Percentiles rank a stretch among this genome's conserved stretches.
phyloP scores from a whole-genome alignment of 768 basidiomycete species.

The Leccinum incarnatum region DNA sequence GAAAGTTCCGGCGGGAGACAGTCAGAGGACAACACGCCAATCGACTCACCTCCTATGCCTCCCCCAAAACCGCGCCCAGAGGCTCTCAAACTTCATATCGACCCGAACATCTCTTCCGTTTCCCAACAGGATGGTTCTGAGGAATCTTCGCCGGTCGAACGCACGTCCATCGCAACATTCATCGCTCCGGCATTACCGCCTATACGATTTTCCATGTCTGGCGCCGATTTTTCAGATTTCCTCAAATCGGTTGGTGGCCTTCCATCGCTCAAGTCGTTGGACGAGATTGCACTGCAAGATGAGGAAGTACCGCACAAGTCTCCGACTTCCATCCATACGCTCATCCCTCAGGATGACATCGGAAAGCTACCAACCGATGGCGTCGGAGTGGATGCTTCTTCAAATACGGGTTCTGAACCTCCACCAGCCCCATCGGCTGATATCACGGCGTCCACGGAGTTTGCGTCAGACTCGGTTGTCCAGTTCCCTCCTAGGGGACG shows the following conservation, averaged over 20 bases:
- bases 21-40: constrained; percentile 25
- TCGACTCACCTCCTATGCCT: constrained; percentile 38
- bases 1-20: constrained; percentile 44
- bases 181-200: constrained; percentile 87
- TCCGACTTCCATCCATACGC: constrained; percentile 20
- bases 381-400: background rate
- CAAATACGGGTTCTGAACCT: background rate
- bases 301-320: constrained; percentile 29
- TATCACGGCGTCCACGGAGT: constrained; percentile 12
- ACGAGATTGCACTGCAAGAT: constrained; percentile 44
- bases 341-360: constrained; percentile 10
- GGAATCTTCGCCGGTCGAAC: constrained; percentile 65
- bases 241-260: constrained; percentile 57
- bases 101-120: constrained; percentile 14
- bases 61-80: constrained; percentile 43
- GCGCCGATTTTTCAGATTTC: constrained; percentile 76
- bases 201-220: constrained; percentile 86
- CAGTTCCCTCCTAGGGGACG: constrained; percentile 21
- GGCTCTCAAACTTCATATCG: constrained; percentile 27
- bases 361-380: background rate
- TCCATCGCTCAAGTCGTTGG: constrained; percentile 45
- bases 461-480: constrained; percentile 9
- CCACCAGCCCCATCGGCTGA: background rate
- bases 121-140: constrained; percentile 41
- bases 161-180: constrained; percentile 68